Percentiles rank a stretch among this genome's conserved stretches.
Conservation (phyloP, 192 early-diverging fungal genomes). For the Kickxella alabastrina region DNA sequence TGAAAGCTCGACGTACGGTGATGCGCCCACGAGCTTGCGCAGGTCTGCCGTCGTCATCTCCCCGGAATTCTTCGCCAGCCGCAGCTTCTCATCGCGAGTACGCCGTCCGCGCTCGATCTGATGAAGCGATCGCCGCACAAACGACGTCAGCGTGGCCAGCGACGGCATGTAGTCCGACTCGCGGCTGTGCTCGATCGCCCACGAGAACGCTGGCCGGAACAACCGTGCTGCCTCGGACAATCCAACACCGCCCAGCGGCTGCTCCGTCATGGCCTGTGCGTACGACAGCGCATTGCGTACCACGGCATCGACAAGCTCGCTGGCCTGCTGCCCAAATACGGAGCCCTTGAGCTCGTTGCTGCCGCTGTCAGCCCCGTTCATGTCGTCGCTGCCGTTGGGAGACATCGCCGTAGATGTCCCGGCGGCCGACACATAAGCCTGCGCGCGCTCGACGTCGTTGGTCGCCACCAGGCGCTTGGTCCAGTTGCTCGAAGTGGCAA, state of each 20-base stretch:
- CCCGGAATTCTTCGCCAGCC: slow-evolving; percentile 24
- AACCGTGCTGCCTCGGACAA: slow-evolving; percentile 5
- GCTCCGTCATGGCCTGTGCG: slow-evolving; percentile 47
- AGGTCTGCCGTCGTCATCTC: slow-evolving; percentile 43
- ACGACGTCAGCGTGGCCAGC: slow-evolving; percentile 34
- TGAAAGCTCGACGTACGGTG: slow-evolving; percentile 22
- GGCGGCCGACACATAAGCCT: slow-evolving; percentile 25
- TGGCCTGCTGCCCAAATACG: slow-evolving; percentile 44
- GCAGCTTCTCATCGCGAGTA: slow-evolving; percentile 34
- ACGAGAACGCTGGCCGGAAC: slow-evolving; percentile 45
- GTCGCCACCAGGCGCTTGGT: slow-evolving; percentile 20
- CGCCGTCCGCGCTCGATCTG: slow-evolving; percentile 28
- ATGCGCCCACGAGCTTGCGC: slow-evolving; percentile 30
- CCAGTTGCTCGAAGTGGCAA: slow-evolving; percentile 30
- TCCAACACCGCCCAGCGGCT: background rate
- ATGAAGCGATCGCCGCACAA: slow-evolving; percentile 34
- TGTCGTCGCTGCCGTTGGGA: slow-evolving; percentile 10
- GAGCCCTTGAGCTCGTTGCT: slow-evolving; percentile 21
- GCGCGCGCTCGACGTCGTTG: slow-evolving; percentile 50
- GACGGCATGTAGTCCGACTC: slow-evolving; percentile 51
- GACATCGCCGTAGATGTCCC: background rate
- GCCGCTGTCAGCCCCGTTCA: slow-evolving; percentile 5
- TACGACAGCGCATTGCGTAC: slow-evolving; percentile 43
- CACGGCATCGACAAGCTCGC: slow-evolving; percentile 37
- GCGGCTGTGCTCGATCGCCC: slow-evolving; percentile 48